Percentiles rank a stretch among this genome's conserved stretches.
Conservation (phyloP, 257 asterid genomes). For the Solanum chmielewskii region DNA sequence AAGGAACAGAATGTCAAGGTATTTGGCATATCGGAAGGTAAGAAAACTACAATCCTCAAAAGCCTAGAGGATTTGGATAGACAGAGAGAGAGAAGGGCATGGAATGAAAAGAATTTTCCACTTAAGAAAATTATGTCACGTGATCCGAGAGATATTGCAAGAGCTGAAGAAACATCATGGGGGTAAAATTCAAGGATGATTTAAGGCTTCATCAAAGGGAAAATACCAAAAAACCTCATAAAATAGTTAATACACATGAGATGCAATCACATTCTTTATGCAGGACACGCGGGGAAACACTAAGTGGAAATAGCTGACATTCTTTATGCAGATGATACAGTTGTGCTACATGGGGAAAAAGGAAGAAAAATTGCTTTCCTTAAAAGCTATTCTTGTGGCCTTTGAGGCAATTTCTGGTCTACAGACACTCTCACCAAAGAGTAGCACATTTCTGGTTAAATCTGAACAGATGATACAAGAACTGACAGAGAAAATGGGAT, state of each 20-base stretch:
- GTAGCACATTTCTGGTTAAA: background rate
- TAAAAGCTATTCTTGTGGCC: background rate
- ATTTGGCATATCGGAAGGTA: background rate
- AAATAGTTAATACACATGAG: background rate
- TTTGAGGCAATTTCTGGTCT: background rate
- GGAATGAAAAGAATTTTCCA: background rate
- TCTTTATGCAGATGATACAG: background rate
- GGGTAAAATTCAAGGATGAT: background rate
- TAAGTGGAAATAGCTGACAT: background rate
- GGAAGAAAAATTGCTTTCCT: background rate
- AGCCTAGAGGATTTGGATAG: background rate
- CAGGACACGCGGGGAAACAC: background rate
- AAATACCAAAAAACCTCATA: background rate
- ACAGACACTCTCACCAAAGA: background rate
- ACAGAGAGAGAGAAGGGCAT: background rate
- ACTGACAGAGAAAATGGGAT: background rate
- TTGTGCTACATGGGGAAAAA: background rate
- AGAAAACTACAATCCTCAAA: background rate
- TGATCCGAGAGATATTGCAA: background rate
- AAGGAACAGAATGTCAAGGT: background rate
- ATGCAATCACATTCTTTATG: background rate
- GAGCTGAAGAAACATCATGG: background rate
- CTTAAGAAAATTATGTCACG: background rate
- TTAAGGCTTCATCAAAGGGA: background rate
- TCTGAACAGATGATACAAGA: background rate